Evolutionary conservation across 2,329 filamentous ascomycete species (phyloP), one percentile per base, ranked within the genome.

Genomic region (Triangularia setosa): DNA sequence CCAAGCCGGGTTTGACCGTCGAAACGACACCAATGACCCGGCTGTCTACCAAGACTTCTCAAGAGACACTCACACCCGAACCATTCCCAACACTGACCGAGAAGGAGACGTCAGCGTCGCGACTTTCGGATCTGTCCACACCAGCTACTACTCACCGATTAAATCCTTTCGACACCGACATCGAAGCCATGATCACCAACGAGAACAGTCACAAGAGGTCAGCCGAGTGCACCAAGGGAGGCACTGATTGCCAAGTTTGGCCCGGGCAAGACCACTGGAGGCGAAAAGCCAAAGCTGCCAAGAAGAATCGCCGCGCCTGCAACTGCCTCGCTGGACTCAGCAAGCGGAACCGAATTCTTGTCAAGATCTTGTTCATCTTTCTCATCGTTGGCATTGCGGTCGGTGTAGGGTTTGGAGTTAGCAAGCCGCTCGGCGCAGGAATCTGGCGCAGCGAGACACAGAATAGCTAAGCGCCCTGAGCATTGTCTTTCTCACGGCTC

Each of bases 251-350:
- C 70, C 78, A 82, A 54, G 83, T 87, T 18, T 88, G 86, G 86
- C 86, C 86, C 4, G 82, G 83, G 63, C 81, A 85, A 71, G 79
- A 82, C 24, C 81, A 87, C 72, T 87, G 86, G 84, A 84, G 83
- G 74, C 78, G 80, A 65, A 85, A 86, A 77, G 83, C 84, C 66
- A 84, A 83, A 75, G 81, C 79, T 11, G 82, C 83, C 65, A 85
- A 85, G 77, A 78, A 78, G 68, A 82, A 80, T 65, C 76, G 79
- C 59, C 75, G 78, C 66, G 80, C 77, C 62, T 86, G 84, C 74
- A 80, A 80, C 62, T 84, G 80, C 67, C 77, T 88, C 75, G 81
- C 82, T 54, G 74, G 75, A 30, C 78, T 87, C 60, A 83, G 79
- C 77, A 80, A 79, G 70, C 81, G 83, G 57, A 86, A 82, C 68